Evolutionary conservation across 192 early-diverging fungal species (phyloP).

Genomic region (Backusella tarrabulga): DNA sequence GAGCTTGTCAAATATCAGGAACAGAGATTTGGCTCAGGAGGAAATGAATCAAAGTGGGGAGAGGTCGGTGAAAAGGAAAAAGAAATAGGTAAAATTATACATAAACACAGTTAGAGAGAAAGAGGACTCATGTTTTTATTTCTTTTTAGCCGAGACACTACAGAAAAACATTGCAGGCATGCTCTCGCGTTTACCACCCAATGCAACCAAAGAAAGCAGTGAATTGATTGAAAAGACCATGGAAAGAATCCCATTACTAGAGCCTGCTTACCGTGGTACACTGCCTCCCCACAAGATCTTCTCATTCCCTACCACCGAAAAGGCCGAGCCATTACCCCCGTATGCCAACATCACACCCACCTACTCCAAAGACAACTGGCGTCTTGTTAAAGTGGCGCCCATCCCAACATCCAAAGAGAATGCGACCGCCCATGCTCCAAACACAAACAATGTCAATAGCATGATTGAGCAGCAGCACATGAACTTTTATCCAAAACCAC

Average conservation of each 20-base stretch:
- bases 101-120: not conserved
- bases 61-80: constrained; percentile 27
- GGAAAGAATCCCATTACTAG: constrained; percentile 38
- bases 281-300: constrained; percentile 49
- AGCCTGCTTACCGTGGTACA: constrained; percentile 45
- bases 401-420: constrained; percentile 1
- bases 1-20: constrained; percentile 45
- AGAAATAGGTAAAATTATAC: constrained; percentile 38
- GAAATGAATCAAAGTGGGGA: constrained; percentile 23
- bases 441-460: not conserved
- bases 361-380: constrained; percentile 26
- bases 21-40: constrained; percentile 37
- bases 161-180: constrained; percentile 31
- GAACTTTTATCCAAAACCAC: constrained; percentile 8
- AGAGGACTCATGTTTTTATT: not conserved
- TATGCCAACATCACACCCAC: constrained; percentile 35
- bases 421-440: not conserved
- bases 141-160: constrained; percentile 32
- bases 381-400: constrained; percentile 4
- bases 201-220: constrained; percentile 26
- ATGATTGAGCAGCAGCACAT: constrained; percentile 14
- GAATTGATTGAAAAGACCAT: constrained; percentile 43
- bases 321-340: constrained; percentile 19
- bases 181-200: constrained; percentile 36
- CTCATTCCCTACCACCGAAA: constrained; percentile 41